Percentiles rank a stretch among this genome's conserved stretches.
These are phyloP conservation scores for Miscanthus sacchariflorus DNA, from an alignment of 202 grass and related monocot genomes.

Conservation along the genomic window DNA sequence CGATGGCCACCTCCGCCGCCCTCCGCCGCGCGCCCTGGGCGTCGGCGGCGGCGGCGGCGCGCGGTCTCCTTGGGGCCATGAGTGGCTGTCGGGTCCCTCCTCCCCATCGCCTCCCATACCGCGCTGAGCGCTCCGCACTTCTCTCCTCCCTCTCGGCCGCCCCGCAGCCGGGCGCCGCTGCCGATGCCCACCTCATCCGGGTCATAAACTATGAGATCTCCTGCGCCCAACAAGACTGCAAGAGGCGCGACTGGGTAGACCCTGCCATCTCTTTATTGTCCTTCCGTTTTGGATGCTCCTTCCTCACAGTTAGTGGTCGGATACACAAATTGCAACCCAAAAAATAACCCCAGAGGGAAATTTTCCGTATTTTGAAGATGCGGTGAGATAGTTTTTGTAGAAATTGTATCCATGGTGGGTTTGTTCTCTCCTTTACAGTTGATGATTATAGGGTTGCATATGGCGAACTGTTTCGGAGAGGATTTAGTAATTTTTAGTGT, in stretches of 20 bases:
- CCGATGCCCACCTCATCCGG: conserved; percentile 54
- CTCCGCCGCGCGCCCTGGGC: conserved; percentile 35
- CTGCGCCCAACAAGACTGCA: conserved; percentile 55
- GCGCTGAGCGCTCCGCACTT: neutral
- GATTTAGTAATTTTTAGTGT: neutral
- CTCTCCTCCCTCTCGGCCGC: conserved; percentile 29
- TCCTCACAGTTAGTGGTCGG: neutral
- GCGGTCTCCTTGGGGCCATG: conserved; percentile 25
- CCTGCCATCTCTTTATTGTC: neutral
- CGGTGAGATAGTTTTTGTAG: neutral
- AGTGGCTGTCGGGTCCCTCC: neutral
- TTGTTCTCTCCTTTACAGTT: neutral
- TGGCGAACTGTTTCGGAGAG: neutral
- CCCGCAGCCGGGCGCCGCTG: conserved; percentile 37
- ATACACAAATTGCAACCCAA: neutral
- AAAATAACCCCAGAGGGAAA: neutral
- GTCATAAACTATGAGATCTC: conserved; percentile 60
- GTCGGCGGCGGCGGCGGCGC: conserved; percentile 3
- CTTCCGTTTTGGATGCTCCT: neutral
- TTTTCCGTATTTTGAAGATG: neutral
- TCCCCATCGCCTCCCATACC: neutral
- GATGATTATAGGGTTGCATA: neutral
- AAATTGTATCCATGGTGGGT: neutral
- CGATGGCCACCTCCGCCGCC: conserved; percentile 34
- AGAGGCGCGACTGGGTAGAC: conserved; percentile 47